Base-by-base conservation (phyloP, 225 moss, liverwort and hornwort species). In the Lunularia cruciata region DNA sequence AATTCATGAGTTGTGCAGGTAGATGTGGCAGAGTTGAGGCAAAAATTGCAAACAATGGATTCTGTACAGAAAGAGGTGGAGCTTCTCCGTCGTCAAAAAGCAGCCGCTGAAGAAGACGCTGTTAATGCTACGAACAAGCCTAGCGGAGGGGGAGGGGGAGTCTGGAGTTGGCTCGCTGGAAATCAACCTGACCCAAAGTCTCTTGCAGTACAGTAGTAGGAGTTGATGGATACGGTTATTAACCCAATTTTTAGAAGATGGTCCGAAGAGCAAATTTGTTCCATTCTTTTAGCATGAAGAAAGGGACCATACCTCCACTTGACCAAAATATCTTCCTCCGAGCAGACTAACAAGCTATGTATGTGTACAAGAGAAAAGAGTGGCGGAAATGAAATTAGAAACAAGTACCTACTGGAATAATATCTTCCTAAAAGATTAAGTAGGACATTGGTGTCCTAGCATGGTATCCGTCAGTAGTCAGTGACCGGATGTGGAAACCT, bases 151-250 rank as follows among this genome's bases (percentile, higher is more conserved):
- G 89, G 82, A 54, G 60, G 77, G 57, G 87, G 91, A 63, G 83
- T 91, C 62, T 94, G 91, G 91, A 69, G 89, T 69, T 94, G 94
- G 94, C 85, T 94, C 45, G 83, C 65, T 48, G 77, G 81, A n/a
- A 12, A 26, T 39, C 65, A 43, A 33, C 55, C 63, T 5, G 64
- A 65, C 15, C 40, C 61, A 18, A 72, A 52, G 47, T 47, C 60
- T 48, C 13, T 45, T n/a, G 18, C 60, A 36, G 34, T 57, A 43
- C 18, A 67, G 37, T 32, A 61, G 27, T 56, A 35, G 32, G 7
- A 23, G 32, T 31, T 11, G 35, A 18, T 30, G 63, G 26, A 30
- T 15, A 31, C n/a, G n/a, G n/a, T n/a, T n/a, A n/a, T n/a, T n/a
- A 46, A 16, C 30, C 63, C 28, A 64, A 19, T 28, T 30, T 25